phyloP scores from a whole-genome alignment of 2,329 filamentous ascomycete genomes.

The Metarhizium robertsii region DNA sequence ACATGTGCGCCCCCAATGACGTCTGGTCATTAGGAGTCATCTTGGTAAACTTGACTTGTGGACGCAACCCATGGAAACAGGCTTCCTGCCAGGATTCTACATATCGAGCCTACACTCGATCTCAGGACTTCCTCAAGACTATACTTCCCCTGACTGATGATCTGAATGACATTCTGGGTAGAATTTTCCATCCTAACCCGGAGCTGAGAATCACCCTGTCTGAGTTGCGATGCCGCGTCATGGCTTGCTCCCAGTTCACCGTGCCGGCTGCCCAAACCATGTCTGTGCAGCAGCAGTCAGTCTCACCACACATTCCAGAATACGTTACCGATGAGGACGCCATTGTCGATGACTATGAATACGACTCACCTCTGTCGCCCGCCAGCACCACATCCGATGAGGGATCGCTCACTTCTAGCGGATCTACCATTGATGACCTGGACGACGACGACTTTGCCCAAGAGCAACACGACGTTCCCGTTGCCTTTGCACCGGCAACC shows the following conservation, averaged over 20 bases:
- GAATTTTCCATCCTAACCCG: constrained; percentile 83
- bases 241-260: constrained; percentile 69
- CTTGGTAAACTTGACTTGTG: constrained; percentile 92
- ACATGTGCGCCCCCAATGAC: constrained; percentile 90
- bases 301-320: constrained; percentile 30
- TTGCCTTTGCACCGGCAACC: constrained; percentile 32
- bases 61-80: constrained; percentile 97
- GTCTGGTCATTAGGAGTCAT: constrained; percentile 98
- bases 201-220: constrained; percentile 70
- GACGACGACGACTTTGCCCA: constrained; percentile 39
- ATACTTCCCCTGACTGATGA: constrained; percentile 88
- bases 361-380: constrained; percentile 40
- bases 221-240: constrained; percentile 69
- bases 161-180: constrained; percentile 75
- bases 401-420: constrained; percentile 46
- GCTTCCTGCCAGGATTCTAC: constrained; percentile 90
- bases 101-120: constrained; percentile 82
- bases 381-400: constrained; percentile 41
- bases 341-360: constrained; percentile 32
- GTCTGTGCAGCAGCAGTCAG: constrained; percentile 30
- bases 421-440: constrained; percentile 41
- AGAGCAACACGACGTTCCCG: constrained; percentile 30
- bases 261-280: constrained; percentile 23
- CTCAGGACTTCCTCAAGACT: constrained; percentile 78
- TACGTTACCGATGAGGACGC: constrained; percentile 41